A percentile compares a stretch with the other conserved stretches of the same genome.
Evolutionary conservation across 1,284 basidiomycete genomes (phyloP).

Genomic region (Cryptococcus maquisensis): DNA sequence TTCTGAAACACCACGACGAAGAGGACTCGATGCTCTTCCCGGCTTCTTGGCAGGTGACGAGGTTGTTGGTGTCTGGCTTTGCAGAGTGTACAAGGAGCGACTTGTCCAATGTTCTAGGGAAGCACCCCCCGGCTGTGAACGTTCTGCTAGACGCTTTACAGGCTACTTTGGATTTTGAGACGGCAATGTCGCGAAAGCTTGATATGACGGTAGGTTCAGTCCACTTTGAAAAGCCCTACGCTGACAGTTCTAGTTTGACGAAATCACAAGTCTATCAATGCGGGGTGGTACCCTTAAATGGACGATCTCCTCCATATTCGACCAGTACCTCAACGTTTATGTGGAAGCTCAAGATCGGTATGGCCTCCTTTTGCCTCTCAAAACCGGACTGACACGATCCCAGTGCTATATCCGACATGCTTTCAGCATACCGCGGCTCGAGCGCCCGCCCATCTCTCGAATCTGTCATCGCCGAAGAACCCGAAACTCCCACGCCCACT

Average conservation of each 20-base stretch:
- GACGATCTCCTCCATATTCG: slow-evolving; percentile 80
- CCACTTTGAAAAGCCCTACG: background rate
- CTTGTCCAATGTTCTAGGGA: slow-evolving; percentile 49
- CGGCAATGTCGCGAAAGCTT: slow-evolving; percentile 71
- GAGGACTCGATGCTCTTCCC: slow-evolving; percentile 82
- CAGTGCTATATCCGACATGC: slow-evolving; percentile 51
- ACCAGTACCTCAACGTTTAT: slow-evolving; percentile 85
- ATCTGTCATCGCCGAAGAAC: slow-evolving; percentile 51
- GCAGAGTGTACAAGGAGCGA: slow-evolving; percentile 68
- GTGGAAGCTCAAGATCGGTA: slow-evolving; percentile 93
- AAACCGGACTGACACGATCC: background rate
- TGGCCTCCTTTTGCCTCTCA: slow-evolving; percentile 1
- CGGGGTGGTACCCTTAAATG: slow-evolving; percentile 43
- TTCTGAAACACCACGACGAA: slow-evolving; percentile 81
- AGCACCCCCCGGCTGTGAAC: slow-evolving; percentile 62
- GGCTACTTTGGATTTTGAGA: slow-evolving; percentile 79
- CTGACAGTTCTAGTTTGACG: slow-evolving; percentile 41
- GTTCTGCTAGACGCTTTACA: slow-evolving; percentile 78
- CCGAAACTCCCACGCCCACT: slow-evolving; percentile 56
- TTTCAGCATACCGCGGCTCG: slow-evolving; percentile 67
- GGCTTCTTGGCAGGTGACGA: slow-evolving; percentile 72
- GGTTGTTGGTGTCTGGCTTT: slow-evolving; percentile 75
- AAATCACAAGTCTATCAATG: slow-evolving; percentile 26
- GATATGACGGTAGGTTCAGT: slow-evolving; percentile 60
- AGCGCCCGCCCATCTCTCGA: slow-evolving; percentile 68